Evolutionary conservation across 208 protist species (phyloP), one percentile per base, ranked within the genome.

Genomic region (Phytomonas francai): DNA sequence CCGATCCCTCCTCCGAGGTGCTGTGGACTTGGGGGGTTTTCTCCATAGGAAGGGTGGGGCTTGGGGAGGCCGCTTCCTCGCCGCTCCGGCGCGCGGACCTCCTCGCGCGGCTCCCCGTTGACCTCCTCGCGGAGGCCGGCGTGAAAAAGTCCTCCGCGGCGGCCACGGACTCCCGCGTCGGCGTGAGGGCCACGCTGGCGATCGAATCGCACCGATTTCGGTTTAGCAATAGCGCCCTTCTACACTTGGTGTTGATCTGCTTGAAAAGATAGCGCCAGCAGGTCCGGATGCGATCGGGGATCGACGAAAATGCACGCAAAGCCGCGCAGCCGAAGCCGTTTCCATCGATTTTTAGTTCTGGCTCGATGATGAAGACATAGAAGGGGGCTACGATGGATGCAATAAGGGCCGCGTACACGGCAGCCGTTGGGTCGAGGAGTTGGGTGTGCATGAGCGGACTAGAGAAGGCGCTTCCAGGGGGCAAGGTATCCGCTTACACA

Each of bases 301-400:
- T 16, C 0, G 60, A 42, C 29, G 36, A 60, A n/a, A 29, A 36
- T 57, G 56, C 22, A 30, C 19, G 29, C 5, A 25, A 51, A 36
- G 12, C 39, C 29, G 2, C 19, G 25, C 11, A 51, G 64, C 22
- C 29, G 67, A 51, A 32, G 31, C n/a, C 72, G 70, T 49, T 34
- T 32, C 33, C 64, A 68, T 29, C 64, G 42, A 1, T 14, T 45
- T 11, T 45, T 2, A 79, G 16, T 9, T 81, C n/a, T 2, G 85
- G 85, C 58, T 83, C 77, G 36, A 88, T 32, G 14, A 87, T 39
- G 51, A 88, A 81, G 7, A 77, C 80, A 73, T 83, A 88, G 31
- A 91, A 54, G 31, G 85, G 77, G 28, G 81, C 75, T 60, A 86
- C 51, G 49, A 91, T 70, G 56, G 73, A 58, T 39, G 80, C 82